Conservation (phyloP, 2,329 filamentous ascomycete species). For the Pseudonectria buxi region DNA sequence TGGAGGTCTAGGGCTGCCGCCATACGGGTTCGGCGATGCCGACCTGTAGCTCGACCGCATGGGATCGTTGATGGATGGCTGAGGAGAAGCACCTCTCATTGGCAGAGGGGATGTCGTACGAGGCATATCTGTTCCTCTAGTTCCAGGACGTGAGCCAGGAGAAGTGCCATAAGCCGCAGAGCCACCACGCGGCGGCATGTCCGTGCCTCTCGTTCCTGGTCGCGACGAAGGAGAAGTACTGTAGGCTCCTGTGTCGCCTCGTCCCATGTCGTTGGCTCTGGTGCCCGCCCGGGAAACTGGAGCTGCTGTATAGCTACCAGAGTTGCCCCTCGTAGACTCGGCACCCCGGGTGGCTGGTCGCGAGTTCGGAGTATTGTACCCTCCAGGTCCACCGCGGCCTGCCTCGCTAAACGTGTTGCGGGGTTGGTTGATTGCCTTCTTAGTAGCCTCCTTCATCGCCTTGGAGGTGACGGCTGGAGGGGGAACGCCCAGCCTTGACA, state of each 20-base stretch:
- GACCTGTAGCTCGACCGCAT: conserved; percentile 39
- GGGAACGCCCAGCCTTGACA: conserved; percentile 78
- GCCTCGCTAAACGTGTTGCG: conserved; percentile 63
- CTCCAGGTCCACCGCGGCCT: conserved; percentile 25
- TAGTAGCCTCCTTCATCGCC: conserved; percentile 91
- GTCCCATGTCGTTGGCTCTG: conserved; percentile 1
- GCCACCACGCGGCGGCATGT: conserved; percentile 22
- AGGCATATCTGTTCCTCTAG: conserved; percentile 52
- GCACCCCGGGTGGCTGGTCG: conserved; percentile 13
- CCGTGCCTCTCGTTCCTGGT: conserved; percentile 28
- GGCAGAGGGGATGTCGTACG: conserved; percentile 63
- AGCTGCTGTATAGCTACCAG: conserved; percentile 4
- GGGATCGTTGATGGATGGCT: conserved; percentile 45
- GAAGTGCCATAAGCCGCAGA: conserved; percentile 25
- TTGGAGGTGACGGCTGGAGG: conserved; percentile 87
- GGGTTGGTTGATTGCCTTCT: conserved; percentile 79
- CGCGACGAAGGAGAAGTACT: conserved; percentile 12
- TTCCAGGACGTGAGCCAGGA: conserved; percentile 48
- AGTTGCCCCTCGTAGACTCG: conserved; percentile 9
- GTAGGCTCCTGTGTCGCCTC: conserved; percentile 11
- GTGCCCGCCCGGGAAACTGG: conserved; percentile 3
- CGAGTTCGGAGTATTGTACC: conserved; percentile 23
- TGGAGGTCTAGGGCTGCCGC: conserved; percentile 29
- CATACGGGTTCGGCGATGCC: conserved; percentile 59
- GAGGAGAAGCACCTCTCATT: conserved; percentile 55